Conservation (phyloP, 2,329 filamentous ascomycete species). For the Acrocalymma vagum region DNA sequence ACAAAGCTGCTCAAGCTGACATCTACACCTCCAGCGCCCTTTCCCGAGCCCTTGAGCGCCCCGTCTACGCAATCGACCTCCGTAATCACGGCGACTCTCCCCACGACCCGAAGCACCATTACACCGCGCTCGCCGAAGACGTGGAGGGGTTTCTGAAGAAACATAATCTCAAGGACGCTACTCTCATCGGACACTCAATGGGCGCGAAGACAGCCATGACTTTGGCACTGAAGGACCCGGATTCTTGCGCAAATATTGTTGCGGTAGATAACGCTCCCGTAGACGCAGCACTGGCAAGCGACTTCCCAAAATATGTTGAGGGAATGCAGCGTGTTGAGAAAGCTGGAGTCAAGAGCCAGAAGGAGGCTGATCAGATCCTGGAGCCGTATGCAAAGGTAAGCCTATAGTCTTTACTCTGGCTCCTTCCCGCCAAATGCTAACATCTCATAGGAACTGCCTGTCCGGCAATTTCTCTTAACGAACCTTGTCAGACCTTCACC, state of each 20-base stretch:
- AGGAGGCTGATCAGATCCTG: slow-evolving; percentile 83
- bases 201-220: slow-evolving; percentile 94
- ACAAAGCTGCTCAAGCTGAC: no score
- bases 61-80: slow-evolving; percentile 86
- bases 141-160: slow-evolving; percentile 79
- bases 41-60: slow-evolving; percentile 79
- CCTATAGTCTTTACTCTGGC: no score
- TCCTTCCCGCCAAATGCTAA: no score
- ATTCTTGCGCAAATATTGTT: slow-evolving; percentile 74
- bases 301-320: slow-evolving; percentile 81
- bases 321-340: slow-evolving; percentile 86
- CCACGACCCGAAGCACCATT: slow-evolving; percentile 79
- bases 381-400: slow-evolving; percentile 76
- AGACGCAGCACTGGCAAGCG: slow-evolving; percentile 75
- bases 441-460: slow-evolving; percentile 73
- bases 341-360: slow-evolving; percentile 71
- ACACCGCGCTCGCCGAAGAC: slow-evolving; percentile 82
- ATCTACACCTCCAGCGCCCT: slow-evolving; percentile 66
- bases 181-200: slow-evolving; percentile 95
- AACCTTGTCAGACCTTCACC: slow-evolving; percentile 72
- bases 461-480: slow-evolving; percentile 91
- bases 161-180: slow-evolving; percentile 73
- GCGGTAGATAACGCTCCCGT: slow-evolving; percentile 93
- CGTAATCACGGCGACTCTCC: slow-evolving; percentile 94
- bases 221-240: slow-evolving; percentile 75